phyloP scores from a whole-genome alignment of 1,284 basidiomycete genomes.

The Moesziomyces aphidis region DNA sequence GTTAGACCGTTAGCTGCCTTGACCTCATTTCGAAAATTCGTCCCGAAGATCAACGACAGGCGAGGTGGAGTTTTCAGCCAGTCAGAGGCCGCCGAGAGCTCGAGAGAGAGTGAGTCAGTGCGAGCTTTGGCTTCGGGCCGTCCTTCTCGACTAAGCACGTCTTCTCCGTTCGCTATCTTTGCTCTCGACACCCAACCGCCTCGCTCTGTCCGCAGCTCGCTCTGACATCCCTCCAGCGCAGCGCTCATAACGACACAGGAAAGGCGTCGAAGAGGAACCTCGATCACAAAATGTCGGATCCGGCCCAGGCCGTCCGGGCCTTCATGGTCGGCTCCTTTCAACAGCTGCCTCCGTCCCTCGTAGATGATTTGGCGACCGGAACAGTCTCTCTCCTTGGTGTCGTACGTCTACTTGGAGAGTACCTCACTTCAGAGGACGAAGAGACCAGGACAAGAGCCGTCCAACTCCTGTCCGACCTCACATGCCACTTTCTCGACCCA shows the following conservation, averaged over 20 bases:
- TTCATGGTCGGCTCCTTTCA: slow-evolving; percentile 51
- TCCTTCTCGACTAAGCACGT: slow-evolving; percentile 8
- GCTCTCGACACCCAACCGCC: background rate
- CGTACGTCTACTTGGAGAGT: slow-evolving; percentile 87
- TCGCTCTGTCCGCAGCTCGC: background rate
- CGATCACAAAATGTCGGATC: slow-evolving; percentile 27
- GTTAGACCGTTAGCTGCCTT: background rate
- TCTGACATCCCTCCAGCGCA: no score
- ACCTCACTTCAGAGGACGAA: slow-evolving; percentile 86
- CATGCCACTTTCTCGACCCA: slow-evolving; percentile 43
- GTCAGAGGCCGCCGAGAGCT: background rate
- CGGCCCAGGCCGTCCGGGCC: slow-evolving; percentile 45
- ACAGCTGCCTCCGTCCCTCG: slow-evolving; percentile 47
- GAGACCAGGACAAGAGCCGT: slow-evolving; percentile 81
- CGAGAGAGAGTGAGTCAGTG: slow-evolving; percentile 8
- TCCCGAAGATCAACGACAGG: background rate
- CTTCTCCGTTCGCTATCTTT: background rate
- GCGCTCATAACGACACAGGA: background rate
- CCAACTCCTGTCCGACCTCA: slow-evolving; percentile 51
- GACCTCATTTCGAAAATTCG: background rate
- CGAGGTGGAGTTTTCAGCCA: slow-evolving; percentile 5
- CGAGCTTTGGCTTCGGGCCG: background rate
- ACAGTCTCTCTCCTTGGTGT: slow-evolving; percentile 75
- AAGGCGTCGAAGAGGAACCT: background rate
- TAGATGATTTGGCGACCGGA: slow-evolving; percentile 39